Evolutionary conservation across 495 filamentous ascomycete species (phyloP), one percentile per base, ranked within the genome.

Genomic region (Penicillium pulvis): DNA sequence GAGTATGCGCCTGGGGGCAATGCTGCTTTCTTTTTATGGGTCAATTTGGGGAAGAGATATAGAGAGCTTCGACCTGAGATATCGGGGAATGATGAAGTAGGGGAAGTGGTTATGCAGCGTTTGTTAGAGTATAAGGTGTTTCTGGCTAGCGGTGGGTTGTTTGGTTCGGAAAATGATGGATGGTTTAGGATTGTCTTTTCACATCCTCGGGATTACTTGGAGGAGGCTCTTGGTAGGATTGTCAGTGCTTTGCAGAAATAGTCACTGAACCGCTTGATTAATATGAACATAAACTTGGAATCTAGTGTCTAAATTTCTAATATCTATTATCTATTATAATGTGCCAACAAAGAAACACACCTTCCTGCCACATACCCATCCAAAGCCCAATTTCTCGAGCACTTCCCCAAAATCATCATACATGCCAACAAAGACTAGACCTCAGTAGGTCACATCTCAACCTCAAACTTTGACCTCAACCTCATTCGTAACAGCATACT

Each of bases 1-100:
- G 57, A 68, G 24, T 82, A 81, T 61, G 68, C 69, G 10, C 47
- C 55, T 9, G 56, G 72, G 45, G 53, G 73, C 53, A 59, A 84
- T 68, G 83, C 83, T 6, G 85, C 75, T 0, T 79, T 88, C 53
- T 88, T 87, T 62, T 60, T 88, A 9, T 87, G 85, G 85, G 63
- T 82, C 2, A 75, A 87, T 69, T 65, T 88, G 30, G 68, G 79
- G 7, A 67, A 68, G 59, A 75, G 46, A 23, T 77, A 72, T 55
- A 58, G 56, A 11, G 64, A 73, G 35, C 39, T 63, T 45, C 72
- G 60, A 65, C 60, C 58, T 14, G 72, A 58, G 47, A 62, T 57
- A 46, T 66, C 39, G 52, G 74, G 48, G 16, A 54, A 36, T 36
- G 62, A 52, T 17, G 51, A 50, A 16, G 49, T 72, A 24, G 61